Conservation (phyloP, 768 basidiomycete genomes). For the Pleurotus giganteus region DNA sequence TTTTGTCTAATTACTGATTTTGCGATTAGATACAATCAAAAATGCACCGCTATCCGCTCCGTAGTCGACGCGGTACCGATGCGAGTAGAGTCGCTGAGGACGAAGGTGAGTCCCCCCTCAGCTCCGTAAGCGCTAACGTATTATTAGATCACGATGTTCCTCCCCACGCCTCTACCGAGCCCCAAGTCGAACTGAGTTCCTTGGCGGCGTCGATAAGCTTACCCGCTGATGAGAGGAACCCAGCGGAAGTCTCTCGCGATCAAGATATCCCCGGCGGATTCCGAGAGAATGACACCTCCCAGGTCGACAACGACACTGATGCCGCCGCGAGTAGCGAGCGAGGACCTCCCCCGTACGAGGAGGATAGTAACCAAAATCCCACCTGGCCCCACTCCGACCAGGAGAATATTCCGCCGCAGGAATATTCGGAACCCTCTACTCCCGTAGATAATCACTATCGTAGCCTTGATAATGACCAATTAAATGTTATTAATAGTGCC, state of each 20-base stretch:
- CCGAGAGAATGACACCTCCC: neutral
- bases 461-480: neutral
- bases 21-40: neutral
- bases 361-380: neutral
- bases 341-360: neutral
- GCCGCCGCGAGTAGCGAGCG: neutral
- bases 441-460: neutral
- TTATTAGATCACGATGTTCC: too few relatives aligned
- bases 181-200: neutral
- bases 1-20: neutral
- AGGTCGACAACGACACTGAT: neutral
- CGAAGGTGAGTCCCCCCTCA: neutral
- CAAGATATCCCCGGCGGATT: neutral
- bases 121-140: neutral
- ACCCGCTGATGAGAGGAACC: neutral
- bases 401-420: neutral
- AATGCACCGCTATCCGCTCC: neutral
- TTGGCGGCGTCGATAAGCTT: neutral
- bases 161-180: neutral
- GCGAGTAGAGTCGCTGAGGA: neutral
- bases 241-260: neutral
- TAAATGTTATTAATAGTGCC: neutral
- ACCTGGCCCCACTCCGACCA: neutral
- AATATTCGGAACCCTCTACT: too few relatives aligned
- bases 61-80: neutral